Evolutionary conservation across 2,329 filamentous ascomycete species (phyloP).

Genomic region (Nemania sp.): DNA sequence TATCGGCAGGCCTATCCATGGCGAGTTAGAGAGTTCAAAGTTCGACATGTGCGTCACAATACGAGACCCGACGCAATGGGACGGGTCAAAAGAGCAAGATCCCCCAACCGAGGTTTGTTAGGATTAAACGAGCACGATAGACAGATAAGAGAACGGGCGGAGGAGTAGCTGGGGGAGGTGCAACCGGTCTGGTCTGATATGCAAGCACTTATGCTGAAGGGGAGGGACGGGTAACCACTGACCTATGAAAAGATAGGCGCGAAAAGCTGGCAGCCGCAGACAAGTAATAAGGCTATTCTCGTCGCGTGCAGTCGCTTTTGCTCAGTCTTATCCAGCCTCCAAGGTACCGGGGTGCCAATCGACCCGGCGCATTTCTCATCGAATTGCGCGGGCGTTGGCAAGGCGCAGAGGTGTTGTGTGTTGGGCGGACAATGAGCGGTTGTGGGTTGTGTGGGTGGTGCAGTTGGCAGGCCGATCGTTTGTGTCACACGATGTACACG

Average conservation of each 20-base stretch:
- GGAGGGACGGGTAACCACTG: constrained; percentile 20
- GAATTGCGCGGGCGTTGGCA: constrained; percentile 45
- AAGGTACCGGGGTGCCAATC: constrained; percentile 48
- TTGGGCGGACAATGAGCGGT: constrained; percentile 28
- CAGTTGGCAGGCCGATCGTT: constrained; percentile 13
- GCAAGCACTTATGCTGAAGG: neutral
- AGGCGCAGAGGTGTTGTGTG: constrained; percentile 23
- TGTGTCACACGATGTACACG: constrained; percentile 15
- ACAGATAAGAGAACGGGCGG: neutral
- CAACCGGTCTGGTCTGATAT: neutral
- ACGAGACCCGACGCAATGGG: constrained; percentile 28
- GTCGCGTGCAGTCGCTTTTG: constrained; percentile 46
- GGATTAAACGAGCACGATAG: neutral
- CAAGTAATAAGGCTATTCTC: constrained; percentile 37
- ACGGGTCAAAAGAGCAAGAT: constrained; percentile 8
- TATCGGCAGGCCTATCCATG: constrained; percentile 27
- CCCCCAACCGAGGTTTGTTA: constrained; percentile 6
- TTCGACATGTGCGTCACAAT: constrained; percentile 30
- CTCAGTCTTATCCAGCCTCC: constrained; percentile 50
- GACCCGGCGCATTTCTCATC: constrained; percentile 51
- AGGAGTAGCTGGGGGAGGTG: neutral
- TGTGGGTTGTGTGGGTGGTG: constrained; percentile 5
- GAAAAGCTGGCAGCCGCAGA: constrained; percentile 15
- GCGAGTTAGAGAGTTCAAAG: constrained; percentile 27
- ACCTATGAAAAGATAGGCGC: constrained; percentile 24